phyloP scores from a whole-genome alignment of 1,139 yeast species.

The Pichia sp. region DNA sequence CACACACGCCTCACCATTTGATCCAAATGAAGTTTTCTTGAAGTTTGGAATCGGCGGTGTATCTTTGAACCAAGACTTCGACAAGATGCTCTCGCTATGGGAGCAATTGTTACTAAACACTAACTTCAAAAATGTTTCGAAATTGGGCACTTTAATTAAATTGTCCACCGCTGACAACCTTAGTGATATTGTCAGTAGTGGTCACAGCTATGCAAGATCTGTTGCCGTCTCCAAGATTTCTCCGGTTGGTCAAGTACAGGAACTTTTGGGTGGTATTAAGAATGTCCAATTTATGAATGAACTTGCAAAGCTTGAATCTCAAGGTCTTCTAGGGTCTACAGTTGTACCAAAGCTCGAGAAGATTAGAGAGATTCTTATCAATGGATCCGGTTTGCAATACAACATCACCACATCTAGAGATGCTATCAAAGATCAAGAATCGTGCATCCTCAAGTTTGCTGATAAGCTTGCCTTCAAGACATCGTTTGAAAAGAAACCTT shows the following conservation, averaged over 20 bases:
- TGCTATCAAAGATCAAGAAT: conserved; percentile 36
- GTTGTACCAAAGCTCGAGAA: conserved; percentile 58
- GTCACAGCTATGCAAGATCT: conserved; percentile 77
- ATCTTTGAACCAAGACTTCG: conserved; percentile 61
- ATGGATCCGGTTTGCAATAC: conserved; percentile 38
- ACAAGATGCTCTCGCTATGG: conserved; percentile 59
- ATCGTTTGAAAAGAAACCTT: conserved; percentile 13
- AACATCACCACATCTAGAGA: conserved; percentile 54
- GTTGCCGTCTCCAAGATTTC: conserved; percentile 62
- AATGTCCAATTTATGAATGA: conserved; percentile 68
- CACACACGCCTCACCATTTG: conserved; percentile 49
- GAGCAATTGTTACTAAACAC: conserved; percentile 62
- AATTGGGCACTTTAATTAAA: conserved; percentile 66
- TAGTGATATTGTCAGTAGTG: conserved; percentile 75
- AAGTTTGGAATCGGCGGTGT: conserved; percentile 59
- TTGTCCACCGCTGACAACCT: conserved; percentile 72
- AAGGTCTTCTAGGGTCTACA: conserved; percentile 42
- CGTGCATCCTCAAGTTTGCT: conserved; percentile 34
- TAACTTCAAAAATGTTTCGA: conserved; percentile 60
- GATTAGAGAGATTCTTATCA: conserved; percentile 42
- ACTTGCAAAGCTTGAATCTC: conserved; percentile 53
- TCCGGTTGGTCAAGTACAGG: conserved; percentile 52
- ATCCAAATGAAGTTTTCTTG: conserved; percentile 38
- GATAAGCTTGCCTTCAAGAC: conserved; percentile 9
- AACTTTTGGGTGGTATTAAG: conserved; percentile 61